phyloP scores from a whole-genome alignment of 192 early-diverging fungal genomes.

The Rhizophagus clarus region DNA sequence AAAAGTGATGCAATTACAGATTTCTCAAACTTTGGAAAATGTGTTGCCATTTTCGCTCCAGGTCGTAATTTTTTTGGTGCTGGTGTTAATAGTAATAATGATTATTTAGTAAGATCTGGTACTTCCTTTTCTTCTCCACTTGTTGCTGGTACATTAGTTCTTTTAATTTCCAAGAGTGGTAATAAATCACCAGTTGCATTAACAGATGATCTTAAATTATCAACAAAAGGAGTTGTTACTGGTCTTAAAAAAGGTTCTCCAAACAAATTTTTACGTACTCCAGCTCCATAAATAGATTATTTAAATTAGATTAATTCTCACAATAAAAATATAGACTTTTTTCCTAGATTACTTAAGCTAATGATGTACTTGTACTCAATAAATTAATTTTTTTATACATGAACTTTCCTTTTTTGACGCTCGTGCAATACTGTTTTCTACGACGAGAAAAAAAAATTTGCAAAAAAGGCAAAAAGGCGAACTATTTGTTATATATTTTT shows the following conservation, averaged over 20 bases:
- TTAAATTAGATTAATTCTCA: too few species aligned
- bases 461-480: too few species aligned
- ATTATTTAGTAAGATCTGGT: constrained; percentile 83
- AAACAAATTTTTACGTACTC: not conserved
- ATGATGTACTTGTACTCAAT: too few species aligned
- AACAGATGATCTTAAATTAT: not conserved
- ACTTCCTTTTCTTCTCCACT: constrained; percentile 91
- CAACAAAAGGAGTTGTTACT: constrained; percentile 3
- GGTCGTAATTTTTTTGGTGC: constrained; percentile 61
- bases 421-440: too few species aligned
- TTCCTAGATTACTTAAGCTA: too few species aligned
- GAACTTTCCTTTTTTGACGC: too few species aligned
- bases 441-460: too few species aligned
- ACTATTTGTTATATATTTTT: too few species aligned
- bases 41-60: constrained; percentile 94
- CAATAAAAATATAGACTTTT: too few species aligned
- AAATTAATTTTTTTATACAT: too few species aligned
- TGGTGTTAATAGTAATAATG: constrained; percentile 63
- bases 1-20: constrained; percentile 69
- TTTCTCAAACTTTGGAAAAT: constrained; percentile 87
- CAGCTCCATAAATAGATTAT: too few species aligned
- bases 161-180: not conserved
- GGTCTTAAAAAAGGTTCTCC: not conserved
- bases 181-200: not conserved
- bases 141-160: constrained; percentile 81